Evolutionary conservation across 1,139 yeast species (phyloP), one percentile per base, ranked within the genome.

Genomic region (Blastobotrys petasosporus): DNA sequence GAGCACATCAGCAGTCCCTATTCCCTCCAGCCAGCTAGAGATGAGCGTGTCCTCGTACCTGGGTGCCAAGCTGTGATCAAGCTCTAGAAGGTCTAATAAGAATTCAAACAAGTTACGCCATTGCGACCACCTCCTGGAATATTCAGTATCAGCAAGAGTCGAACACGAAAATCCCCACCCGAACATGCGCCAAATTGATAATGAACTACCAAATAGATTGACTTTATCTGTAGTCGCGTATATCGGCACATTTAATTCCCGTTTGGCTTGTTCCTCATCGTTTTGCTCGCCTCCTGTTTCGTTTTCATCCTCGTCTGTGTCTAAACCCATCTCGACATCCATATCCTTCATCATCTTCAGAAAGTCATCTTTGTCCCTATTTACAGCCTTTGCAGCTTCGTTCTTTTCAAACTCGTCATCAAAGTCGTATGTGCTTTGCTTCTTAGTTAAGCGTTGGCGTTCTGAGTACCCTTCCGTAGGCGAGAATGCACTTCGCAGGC

Each of bases 121-220:
- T 20, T 51, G 54, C 8, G 13, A 36, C 57, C 57, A 54, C 17
- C 55, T 41, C 29, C 35, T n/a, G 12, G 15, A 35, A 39, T 51
- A 52, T 4, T 37, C 43, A 9, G 41, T 38, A 16, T 49, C 46
- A 4, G 45, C 46, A 2, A 53, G 41, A 3, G 53, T 47, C 9
- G 55, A 48, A 39, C 55, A 51, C 1, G 50, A 44, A 20, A 54
- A 48, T 2, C 51, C 53, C 56, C 56, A 53, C 9, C 57, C 57
- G 12, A 54, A 33, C 45, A 47, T 39, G 30, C 39, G 33, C 57
- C 56, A 51, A 9, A 54, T 36, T 8, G 35, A 3, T 9, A 31
- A 20, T 10, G 13, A 13, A n/a, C 13, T 20, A 3, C 8, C 36
- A 15, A 42, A 42, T 6, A 42, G n/a, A 13, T 42, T 33, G 2